Evolutionary conservation across 495 filamentous ascomycete species (phyloP).

Genomic region (Penicillium psychrofluorescens): DNA sequence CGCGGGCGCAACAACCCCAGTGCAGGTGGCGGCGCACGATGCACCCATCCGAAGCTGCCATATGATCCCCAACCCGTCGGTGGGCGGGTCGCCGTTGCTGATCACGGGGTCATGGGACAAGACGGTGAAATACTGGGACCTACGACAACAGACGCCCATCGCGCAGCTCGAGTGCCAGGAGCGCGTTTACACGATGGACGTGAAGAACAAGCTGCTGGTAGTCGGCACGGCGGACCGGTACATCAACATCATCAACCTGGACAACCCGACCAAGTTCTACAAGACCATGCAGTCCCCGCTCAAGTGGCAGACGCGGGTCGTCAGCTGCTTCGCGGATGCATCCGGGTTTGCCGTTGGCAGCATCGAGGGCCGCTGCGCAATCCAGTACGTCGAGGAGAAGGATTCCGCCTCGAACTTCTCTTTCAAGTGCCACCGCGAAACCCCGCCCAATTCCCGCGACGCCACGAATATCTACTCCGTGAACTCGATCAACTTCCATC

Average conservation of each 20-base stretch:
- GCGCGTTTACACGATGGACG: constrained; percentile 82
- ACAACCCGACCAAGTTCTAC: constrained; percentile 69
- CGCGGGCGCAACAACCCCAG: constrained; percentile 41
- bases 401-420: constrained; percentile 76
- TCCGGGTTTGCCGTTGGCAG: constrained; percentile 79
- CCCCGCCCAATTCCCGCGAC: constrained; percentile 52
- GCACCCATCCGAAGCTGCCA: constrained; percentile 71
- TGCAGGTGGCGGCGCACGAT: constrained; percentile 71
- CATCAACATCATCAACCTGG: constrained; percentile 78
- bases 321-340: constrained; percentile 79
- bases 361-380: constrained; percentile 84
- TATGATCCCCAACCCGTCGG: constrained; percentile 52
- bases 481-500: constrained; percentile 86
- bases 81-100: constrained; percentile 55
- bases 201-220: constrained; percentile 69
- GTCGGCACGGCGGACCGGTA: constrained; percentile 82
- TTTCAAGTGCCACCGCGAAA: constrained; percentile 89
- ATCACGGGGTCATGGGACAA: constrained; percentile 95
- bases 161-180: constrained; percentile 64
- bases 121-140: constrained; percentile 92
- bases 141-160: constrained; percentile 58
- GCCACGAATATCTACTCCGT: constrained; percentile 79
- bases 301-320: constrained; percentile 80
- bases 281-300: constrained; percentile 79
- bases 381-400: constrained; percentile 85